Conservation (phyloP, 2,329 filamentous ascomycete genomes). For the Elsinoe arachidis region DNA sequence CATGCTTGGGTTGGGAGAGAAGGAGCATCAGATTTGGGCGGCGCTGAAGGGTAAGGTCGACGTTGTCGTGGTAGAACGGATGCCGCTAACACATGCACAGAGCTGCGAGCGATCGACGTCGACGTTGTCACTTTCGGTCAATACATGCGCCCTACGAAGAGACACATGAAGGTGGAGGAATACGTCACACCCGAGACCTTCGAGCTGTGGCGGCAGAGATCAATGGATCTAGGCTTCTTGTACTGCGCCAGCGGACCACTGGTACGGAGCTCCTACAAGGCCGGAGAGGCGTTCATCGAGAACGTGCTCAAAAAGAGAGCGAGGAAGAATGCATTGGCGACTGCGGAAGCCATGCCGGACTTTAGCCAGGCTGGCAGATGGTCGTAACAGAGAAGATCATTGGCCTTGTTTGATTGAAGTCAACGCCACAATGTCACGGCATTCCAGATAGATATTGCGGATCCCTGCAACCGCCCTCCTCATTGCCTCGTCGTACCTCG, state of each 20-base stretch:
- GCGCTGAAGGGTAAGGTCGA: conserved; percentile 55
- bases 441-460: no score
- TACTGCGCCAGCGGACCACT: conserved; percentile 92
- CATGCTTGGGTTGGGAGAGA: conserved; percentile 93
- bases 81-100: conserved; percentile 30
- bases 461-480: no score
- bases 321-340: conserved; percentile 26
- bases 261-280: conserved; percentile 93
- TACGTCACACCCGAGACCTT: conserved; percentile 90
- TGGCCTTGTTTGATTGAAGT: no score
- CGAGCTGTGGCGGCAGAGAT: conserved; percentile 81
- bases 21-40: conserved; percentile 73
- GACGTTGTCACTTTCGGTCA: conserved; percentile 99
- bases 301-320: conserved; percentile 84
- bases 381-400: background rate
- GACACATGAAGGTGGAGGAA: conserved; percentile 92
- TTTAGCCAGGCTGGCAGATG: conserved; percentile 13
- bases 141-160: conserved; percentile 98
- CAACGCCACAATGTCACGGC: no score
- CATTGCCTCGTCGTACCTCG: no score
- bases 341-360: conserved; percentile 23
- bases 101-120: conserved; percentile 70
- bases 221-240: conserved; percentile 89
- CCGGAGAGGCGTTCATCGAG: conserved; percentile 96
- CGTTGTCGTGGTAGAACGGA: background rate